These are phyloP conservation scores for Flaveria trinervia DNA, from an alignment of 129 eudicot species.

Conservation along the genomic window DNA sequence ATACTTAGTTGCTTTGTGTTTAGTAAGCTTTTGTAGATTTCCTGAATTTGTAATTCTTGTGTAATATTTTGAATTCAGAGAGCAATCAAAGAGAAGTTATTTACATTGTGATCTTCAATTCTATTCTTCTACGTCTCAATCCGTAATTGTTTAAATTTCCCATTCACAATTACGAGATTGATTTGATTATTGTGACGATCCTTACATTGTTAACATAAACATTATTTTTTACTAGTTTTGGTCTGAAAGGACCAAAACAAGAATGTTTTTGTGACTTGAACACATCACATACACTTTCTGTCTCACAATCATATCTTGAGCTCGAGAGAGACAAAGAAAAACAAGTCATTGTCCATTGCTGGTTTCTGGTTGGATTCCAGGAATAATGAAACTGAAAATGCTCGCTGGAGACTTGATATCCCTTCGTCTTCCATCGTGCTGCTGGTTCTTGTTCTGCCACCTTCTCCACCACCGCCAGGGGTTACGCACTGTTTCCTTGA, in stretches of 20 bases:
- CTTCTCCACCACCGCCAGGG: neutral
- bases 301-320: too few relatives aligned
- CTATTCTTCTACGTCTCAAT: too few relatives aligned
- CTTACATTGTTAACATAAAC: neutral
- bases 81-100: too few relatives aligned
- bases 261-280: constrained; percentile 28
- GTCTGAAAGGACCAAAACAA: constrained; percentile 44
- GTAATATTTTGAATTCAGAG: too few relatives aligned
- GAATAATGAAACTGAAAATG: constrained; percentile 48
- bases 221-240: constrained; percentile 41
- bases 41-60: too few relatives aligned
- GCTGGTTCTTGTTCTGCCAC: neutral
- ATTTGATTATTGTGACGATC: too few relatives aligned
- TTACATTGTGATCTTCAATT: too few relatives aligned
- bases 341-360: constrained; percentile 29
- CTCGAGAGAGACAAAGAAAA: constrained; percentile 24
- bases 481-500: constrained; percentile 12
- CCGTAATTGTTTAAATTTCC: too few relatives aligned
- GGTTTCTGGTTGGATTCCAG: constrained; percentile 29
- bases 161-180: too few relatives aligned
- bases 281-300: too few relatives aligned
- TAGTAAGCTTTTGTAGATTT: too few relatives aligned
- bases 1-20: too few relatives aligned
- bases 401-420: constrained; percentile 50
- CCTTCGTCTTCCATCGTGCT: constrained; percentile 46